A percentile compares a stretch with the other conserved stretches of the same genome.
phyloP scores from a whole-genome alignment of 1,284 basidiomycete species.

The Gymnopus androsaceus region DNA sequence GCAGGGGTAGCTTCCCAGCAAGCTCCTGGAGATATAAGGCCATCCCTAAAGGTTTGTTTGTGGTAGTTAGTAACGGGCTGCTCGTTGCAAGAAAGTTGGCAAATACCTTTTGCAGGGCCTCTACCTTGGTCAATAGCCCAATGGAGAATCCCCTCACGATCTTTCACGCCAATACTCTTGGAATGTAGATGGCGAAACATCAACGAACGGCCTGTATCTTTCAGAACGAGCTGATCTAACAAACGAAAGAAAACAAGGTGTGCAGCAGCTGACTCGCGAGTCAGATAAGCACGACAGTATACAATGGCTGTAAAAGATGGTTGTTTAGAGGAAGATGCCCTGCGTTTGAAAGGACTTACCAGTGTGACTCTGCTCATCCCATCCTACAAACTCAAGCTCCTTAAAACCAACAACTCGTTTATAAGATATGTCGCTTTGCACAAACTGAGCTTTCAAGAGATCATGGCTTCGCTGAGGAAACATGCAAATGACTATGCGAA shows the following conservation, averaged over 20 bases:
- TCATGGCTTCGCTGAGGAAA: constrained; percentile 20
- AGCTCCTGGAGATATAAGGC: background rate
- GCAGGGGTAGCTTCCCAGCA: background rate
- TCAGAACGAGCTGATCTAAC: background rate
- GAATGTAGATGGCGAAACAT: constrained; percentile 2
- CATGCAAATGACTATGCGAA: constrained; percentile 32
- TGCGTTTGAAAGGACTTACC: constrained; percentile 7
- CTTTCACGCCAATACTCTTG: background rate
- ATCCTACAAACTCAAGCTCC: constrained; percentile 29
- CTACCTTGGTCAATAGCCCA: background rate
- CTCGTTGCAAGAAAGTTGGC: background rate
- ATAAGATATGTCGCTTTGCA: too few relatives aligned
- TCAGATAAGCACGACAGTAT: too few relatives aligned
- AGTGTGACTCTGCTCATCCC: constrained; percentile 15
- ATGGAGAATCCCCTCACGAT: background rate
- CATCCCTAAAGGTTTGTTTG: background rate
- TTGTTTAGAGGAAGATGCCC: too few relatives aligned
- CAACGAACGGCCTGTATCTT: constrained; percentile 5
- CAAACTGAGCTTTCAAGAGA: constrained; percentile 21
- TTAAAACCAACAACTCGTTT: constrained; percentile 26
- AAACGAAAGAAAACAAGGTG: background rate
- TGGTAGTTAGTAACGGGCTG: background rate
- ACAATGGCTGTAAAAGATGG: too few relatives aligned
- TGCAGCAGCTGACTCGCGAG: constrained; percentile 7
- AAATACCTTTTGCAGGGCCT: background rate